Conservation (phyloP, 73 alveolate genomes). For the Symbiodinium pilosum region DNA sequence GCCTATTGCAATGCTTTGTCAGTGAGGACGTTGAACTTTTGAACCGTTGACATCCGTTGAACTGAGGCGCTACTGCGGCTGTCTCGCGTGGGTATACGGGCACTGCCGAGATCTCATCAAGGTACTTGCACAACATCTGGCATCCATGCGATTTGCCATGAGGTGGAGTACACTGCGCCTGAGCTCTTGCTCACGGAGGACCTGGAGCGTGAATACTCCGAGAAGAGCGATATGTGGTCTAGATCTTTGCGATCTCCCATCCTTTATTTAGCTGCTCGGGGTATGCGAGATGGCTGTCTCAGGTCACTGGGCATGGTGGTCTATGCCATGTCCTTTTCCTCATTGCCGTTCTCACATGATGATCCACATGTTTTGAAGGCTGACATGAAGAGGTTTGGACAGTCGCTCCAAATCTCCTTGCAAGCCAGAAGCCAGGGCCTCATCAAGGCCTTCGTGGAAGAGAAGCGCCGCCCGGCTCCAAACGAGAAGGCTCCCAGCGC, state of each 20-base stretch:
- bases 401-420: not conserved
- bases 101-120: not conserved
- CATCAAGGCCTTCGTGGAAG: slow-evolving; percentile 77
- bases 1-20: not conserved
- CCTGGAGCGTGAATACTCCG: slow-evolving; percentile 51
- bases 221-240: slow-evolving; percentile 92
- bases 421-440: not conserved
- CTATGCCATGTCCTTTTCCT: slow-evolving; percentile 89
- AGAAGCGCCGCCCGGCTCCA: slow-evolving; percentile 31
- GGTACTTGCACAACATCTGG: no score
- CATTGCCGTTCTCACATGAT: slow-evolving; percentile 83
- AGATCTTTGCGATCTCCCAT: not conserved
- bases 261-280: no score
- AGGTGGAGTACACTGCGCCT: slow-evolving; percentile 84
- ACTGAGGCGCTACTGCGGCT: slow-evolving; percentile 56
- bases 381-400: not conserved
- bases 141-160: not conserved
- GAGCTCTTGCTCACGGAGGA: slow-evolving; percentile 18
- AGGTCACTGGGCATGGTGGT: slow-evolving; percentile 94
- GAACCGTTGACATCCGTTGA: not conserved
- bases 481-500: slow-evolving; percentile 66
- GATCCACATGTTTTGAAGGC: slow-evolving; percentile 55
- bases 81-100: slow-evolving; percentile 80
- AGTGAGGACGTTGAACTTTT: not conserved
- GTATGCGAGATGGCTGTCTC: no score